These are phyloP conservation scores for Suillus sp. DNA, from an alignment of 768 basidiomycete species.

Conservation along the genomic window DNA sequence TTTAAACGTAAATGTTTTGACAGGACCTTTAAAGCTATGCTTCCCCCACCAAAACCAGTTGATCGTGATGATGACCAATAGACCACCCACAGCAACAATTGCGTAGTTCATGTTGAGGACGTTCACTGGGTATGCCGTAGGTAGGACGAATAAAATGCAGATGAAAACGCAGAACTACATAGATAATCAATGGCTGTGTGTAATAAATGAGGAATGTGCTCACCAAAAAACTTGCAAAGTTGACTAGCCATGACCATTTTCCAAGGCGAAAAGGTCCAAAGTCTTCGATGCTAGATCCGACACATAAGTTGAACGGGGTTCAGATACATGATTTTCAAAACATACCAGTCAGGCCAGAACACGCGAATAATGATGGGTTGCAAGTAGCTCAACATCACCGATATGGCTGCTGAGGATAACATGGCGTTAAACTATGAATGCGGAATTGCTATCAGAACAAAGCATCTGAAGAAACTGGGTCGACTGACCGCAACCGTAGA, in stretches of 20 bases:
- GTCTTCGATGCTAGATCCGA: slow-evolving; percentile 47
- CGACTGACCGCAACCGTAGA: slow-evolving; percentile 52
- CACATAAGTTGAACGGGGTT: slow-evolving; percentile 52
- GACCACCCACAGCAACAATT: slow-evolving; percentile 52
- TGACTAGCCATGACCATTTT: slow-evolving; percentile 53
- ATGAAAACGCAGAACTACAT: slow-evolving; percentile 53
- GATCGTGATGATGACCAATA: slow-evolving; percentile 45
- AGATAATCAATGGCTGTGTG: slow-evolving; percentile 1
- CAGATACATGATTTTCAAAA: slow-evolving; percentile 15
- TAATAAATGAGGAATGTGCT: slow-evolving; percentile 16
- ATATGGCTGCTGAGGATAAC: slow-evolving; percentile 55
- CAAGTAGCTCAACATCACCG: slow-evolving; percentile 59
- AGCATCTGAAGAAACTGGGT: background rate
- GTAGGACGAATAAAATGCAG: slow-evolving; percentile 57
- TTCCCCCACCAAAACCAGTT: slow-evolving; percentile 54
- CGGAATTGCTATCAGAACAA: background rate
- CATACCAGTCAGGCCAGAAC: slow-evolving; percentile 55
- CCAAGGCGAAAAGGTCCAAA: slow-evolving; percentile 57
- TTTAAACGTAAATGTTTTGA: slow-evolving; percentile 36
- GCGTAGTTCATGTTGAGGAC: slow-evolving; percentile 60
- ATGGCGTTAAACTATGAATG: slow-evolving; percentile 53
- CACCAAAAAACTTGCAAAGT: slow-evolving; percentile 48
- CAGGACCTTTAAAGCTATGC: slow-evolving; percentile 45
- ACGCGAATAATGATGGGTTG: slow-evolving; percentile 60
- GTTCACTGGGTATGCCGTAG: slow-evolving; percentile 54